Base-by-base conservation (phyloP, 1,284 basidiomycete species). In the Moesziomyces antarcticus region DNA sequence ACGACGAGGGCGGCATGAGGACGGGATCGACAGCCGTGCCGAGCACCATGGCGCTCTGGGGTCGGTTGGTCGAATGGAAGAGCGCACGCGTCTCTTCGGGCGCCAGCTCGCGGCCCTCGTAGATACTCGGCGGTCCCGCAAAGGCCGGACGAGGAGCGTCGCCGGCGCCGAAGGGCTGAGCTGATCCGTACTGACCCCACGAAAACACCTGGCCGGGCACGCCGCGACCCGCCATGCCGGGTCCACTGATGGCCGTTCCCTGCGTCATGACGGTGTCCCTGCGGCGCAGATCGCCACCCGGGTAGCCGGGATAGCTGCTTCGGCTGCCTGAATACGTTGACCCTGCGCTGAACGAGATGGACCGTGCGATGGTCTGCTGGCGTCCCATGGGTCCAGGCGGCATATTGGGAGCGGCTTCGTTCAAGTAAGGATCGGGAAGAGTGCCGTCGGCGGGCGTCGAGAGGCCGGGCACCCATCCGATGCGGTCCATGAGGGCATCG, bases 401-500 rank as follows among this genome's bases (percentile, higher is more conserved):
- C 16, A 49, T 43, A 22, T 52, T 54, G 14, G 43, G 25, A 2
- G 27, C 49, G 20, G 22, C 33, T 14, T 57, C 62, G 1, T 53
- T 30, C 3, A 30, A 16, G 30, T 55, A 58, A 6, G 44, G 5
- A 27, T 41, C 25, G 0, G 33, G 1, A 21, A 4, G 43, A 3
- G 9, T n/a, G n/a, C 44, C 24, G 24, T 62, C 53, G 8, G 54
- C 60, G 14, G 70, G 54, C 5, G 56, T 55, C 22, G 73, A 79
- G n/a, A 83, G 69, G 16, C 78, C 75, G 10, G 77, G 66, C 7
- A 83, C 82, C 62, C 71, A 75, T 16, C 80, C 82, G 51, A 83
- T 83, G 43, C 72, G 66, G 6, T 51, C 50, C 30, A 77, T 64
- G 16, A 75, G 51, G 11, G 65, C 70, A 3, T 56, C 58, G 46